Base-by-base conservation (phyloP, 805 yeast genomes). In the Lipomyces sp. region DNA sequence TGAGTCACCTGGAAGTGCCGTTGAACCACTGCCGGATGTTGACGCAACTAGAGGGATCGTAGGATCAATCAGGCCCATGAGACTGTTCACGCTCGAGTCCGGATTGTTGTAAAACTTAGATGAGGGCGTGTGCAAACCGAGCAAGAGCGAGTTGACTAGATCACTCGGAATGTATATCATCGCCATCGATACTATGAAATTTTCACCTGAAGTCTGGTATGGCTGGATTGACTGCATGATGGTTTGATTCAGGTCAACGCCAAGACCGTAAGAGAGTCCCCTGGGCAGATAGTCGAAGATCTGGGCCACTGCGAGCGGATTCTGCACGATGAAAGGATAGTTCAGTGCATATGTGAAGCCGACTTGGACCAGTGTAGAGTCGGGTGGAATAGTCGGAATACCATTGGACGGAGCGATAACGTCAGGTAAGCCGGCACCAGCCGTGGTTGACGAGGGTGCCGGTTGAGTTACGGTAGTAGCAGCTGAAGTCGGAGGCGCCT, bases 161-260 rank as follows among this genome's bases (percentile, higher is more conserved):
- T 77, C 76, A 10, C 79, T 76, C 30, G 97, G 97, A 80, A 92
- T 89, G 76, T 90, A 92, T 63, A 91, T 89, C 76, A 89, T 89
- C 5, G 98, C 98, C 67, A 93, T 90, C 0, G 98, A 90, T 63
- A 90, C 90, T 67, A 92, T 84, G 77, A 91, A 94, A 58, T 80
- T 81, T 59, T 81, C 81, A 13, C 78, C 78, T 0, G 80, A 64
- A 1, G 90, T 84, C 18, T 87, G 82, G 75, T 87, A 90, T 50
- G 98, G 98, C 67, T 88, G 87, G 72, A 94, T 82, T 76, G 88
- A 85, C 65, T 81, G 79, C 70, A 93, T 91, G 7, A 86, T 76
- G 30, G 90, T 84, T 35, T 80, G 78, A 4, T 84, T 68, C 29
- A 74, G 71, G 59, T 75, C 76, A 18, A 76, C 73, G 13, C 79